phyloP scores from a whole-genome alignment of 2,329 filamentous ascomycete genomes.

The Coniochaeta hoffmannii region DNA sequence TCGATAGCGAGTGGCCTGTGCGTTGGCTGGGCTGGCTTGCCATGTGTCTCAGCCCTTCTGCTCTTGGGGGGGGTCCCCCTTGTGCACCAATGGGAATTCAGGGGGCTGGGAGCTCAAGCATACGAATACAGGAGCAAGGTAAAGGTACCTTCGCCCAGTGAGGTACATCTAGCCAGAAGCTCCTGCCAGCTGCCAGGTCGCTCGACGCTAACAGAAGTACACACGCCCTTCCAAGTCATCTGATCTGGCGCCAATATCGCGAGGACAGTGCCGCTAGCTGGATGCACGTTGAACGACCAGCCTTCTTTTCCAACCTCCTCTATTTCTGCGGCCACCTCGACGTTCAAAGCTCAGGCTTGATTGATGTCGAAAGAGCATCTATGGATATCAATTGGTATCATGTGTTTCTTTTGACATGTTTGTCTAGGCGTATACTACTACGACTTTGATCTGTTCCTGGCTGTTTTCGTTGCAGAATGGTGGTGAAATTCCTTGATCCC shows the following conservation, averaged over 20 bases:
- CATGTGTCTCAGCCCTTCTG: conserved; percentile 6
- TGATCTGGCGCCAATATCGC: conserved; percentile 16
- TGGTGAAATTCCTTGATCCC: neutral
- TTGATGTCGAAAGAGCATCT: too few relatives aligned
- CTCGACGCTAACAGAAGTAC: neutral
- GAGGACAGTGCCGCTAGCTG: conserved; percentile 11
- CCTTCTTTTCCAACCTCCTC: conserved; percentile 9
- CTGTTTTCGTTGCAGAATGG: too few relatives aligned
- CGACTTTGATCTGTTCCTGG: too few relatives aligned
- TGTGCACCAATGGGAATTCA: neutral
- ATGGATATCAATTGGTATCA: too few relatives aligned
- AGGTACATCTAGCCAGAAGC: neutral
- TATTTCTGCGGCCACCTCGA: conserved; percentile 5
- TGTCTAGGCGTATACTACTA: too few relatives aligned
- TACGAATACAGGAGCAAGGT: neutral
- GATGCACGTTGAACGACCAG: conserved; percentile 8
- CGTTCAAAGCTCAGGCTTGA: neutral
- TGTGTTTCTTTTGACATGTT: too few relatives aligned
- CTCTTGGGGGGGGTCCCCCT: neutral
- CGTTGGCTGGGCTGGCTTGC: neutral
- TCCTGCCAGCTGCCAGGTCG: neutral
- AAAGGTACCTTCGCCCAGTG: neutral
- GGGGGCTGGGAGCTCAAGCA: neutral
- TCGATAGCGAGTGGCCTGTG: neutral
- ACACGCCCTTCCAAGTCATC: conserved; percentile 4